These are phyloP conservation scores for Torrubiellomyces zombiae DNA, from an alignment of 2,329 filamentous ascomycete genomes.

Conservation along the genomic window DNA sequence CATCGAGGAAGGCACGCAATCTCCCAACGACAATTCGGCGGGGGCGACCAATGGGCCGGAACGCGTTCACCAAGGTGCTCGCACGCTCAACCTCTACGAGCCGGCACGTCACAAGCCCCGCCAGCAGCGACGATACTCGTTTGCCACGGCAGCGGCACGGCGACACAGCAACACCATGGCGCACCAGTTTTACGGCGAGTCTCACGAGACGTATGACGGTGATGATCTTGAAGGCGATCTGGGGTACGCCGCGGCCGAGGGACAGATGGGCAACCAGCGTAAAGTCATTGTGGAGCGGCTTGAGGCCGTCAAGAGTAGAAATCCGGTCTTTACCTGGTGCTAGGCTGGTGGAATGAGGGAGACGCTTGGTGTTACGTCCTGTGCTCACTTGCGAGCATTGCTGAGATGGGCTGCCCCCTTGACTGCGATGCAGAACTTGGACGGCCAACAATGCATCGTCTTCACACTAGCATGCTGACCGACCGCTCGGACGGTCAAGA, in stretches of 20 bases:
- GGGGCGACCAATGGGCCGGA: conserved; percentile 10
- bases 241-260: conserved; percentile 85
- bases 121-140: conserved; percentile 37
- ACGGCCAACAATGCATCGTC: too few relatives aligned
- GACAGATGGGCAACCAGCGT: conserved; percentile 76
- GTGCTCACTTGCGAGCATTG: too few relatives aligned
- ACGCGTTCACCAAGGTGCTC: conserved; percentile 7
- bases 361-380: too few relatives aligned
- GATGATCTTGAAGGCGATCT: conserved; percentile 83
- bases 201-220: conserved; percentile 44
- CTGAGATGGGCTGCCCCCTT: too few relatives aligned
- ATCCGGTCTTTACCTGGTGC: conserved; percentile 97
- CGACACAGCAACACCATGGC: conserved; percentile 34
- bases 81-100: conserved; percentile 26
- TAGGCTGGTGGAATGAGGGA: conserved; percentile 21
- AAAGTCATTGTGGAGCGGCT: conserved; percentile 95
- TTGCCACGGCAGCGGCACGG: conserved; percentile 29
- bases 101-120: conserved; percentile 24
- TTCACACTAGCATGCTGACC: too few relatives aligned
- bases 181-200: conserved; percentile 31
- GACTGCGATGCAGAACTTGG: too few relatives aligned
- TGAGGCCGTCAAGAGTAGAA: conserved; percentile 87
- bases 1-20: conserved; percentile 22
- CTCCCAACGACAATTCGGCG: conserved; percentile 17
- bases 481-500: too few relatives aligned